Conservation (phyloP, 2,329 filamentous ascomycete genomes). For the Onygenales sp. region DNA sequence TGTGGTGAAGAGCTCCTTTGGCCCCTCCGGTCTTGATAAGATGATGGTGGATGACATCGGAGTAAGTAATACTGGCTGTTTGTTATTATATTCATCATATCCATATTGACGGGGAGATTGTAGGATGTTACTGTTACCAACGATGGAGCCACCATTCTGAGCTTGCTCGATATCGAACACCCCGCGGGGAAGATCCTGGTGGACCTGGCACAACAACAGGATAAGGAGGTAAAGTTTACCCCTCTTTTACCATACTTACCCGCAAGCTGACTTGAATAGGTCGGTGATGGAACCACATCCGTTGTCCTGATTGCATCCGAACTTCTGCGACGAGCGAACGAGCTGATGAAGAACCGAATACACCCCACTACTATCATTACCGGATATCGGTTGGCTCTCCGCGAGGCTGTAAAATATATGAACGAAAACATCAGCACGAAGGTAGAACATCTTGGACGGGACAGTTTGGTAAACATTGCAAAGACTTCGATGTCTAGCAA, state of each 20-base stretch:
- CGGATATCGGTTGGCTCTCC: constrained; percentile 86
- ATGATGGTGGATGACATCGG: constrained; percentile 99
- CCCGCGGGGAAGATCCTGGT: constrained; percentile 97
- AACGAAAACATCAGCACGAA: constrained; percentile 96
- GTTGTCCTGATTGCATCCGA: constrained; percentile 96
- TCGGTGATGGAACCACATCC: constrained; percentile 95
- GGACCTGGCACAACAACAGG: constrained; percentile 94
- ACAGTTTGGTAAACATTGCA: constrained; percentile 87
- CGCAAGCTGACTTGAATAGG: constrained; percentile 30
- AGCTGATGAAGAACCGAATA: constrained; percentile 99
- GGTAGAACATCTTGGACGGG: constrained; percentile 81
- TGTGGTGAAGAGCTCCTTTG: constrained; percentile 98
- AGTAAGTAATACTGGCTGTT: constrained; percentile 39
- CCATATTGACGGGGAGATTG: background rate
- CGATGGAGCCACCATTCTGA: constrained; percentile 94
- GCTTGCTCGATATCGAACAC: constrained; percentile 91
- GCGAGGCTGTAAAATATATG: constrained; percentile 98
- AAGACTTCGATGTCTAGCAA: constrained; percentile 99
- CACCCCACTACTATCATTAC: constrained; percentile 99
- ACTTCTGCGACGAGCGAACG: constrained; percentile 85
- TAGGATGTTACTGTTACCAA: constrained; percentile 98
- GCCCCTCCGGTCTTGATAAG: constrained; percentile 93
- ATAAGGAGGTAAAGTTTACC: constrained; percentile 61
- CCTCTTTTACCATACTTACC: background rate
- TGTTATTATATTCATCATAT: background rate